Percentiles rank a stretch among this genome's conserved stretches.
These are phyloP conservation scores for Peronosclerospora sorghi DNA, from an alignment of 352 stramenopile species.

Conservation along the genomic window DNA sequence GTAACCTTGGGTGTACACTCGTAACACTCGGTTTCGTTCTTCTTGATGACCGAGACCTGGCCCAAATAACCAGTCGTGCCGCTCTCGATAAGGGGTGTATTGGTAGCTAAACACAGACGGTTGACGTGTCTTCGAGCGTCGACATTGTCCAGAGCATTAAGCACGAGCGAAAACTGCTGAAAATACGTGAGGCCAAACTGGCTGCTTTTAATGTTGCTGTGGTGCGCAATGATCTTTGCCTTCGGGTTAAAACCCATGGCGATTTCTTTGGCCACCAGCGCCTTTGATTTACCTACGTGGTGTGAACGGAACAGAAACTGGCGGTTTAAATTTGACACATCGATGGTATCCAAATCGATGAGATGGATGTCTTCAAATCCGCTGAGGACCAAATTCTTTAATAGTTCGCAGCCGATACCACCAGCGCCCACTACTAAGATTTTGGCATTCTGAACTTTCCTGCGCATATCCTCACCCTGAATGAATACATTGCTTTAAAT, in stretches of 20 bases:
- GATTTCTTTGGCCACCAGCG: conserved; percentile 74
- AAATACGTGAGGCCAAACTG: conserved; percentile 93
- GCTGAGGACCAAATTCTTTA: conserved; percentile 98
- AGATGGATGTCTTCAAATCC: conserved; percentile 90
- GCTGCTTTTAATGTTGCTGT: conserved; percentile 95
- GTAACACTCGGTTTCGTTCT: conserved; percentile 96
- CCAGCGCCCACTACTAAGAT: conserved; percentile 96
- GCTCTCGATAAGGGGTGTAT: conserved; percentile 90
- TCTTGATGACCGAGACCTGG: conserved; percentile 96
- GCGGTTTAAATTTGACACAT: conserved; percentile 99
- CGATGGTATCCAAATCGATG: conserved; percentile 99
- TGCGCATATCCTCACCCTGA: conserved; percentile 36
- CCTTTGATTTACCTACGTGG: conserved; percentile 97
- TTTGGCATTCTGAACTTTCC: conserved; percentile 68
- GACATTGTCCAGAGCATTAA: conserved; percentile 99
- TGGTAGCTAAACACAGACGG: conserved; percentile 90
- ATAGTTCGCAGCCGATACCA: conserved; percentile 98
- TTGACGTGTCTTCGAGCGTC: conserved; percentile 98
- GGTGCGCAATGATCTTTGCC: conserved; percentile 87
- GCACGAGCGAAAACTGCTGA: conserved; percentile 93
- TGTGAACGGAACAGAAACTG: conserved; percentile 98
- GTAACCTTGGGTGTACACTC: conserved; percentile 94
- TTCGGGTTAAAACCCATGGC: conserved; percentile 82
- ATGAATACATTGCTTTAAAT: not conserved
- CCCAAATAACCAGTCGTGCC: conserved; percentile 98